phyloP scores from a whole-genome alignment of 1,139 yeast genomes.

The Chernovozyma aurita region DNA sequence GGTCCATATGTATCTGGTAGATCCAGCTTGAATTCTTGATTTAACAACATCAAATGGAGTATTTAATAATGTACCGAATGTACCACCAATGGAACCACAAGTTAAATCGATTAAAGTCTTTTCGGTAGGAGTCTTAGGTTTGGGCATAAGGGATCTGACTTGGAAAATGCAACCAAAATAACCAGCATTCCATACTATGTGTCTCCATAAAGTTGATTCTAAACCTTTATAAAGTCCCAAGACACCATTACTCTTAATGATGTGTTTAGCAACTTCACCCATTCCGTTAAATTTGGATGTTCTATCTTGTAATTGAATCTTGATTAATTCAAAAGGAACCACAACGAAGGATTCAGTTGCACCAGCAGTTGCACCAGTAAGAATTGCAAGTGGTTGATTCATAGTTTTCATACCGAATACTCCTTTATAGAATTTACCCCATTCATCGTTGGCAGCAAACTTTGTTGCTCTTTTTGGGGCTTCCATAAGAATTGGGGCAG shows the following conservation, averaged over 20 bases:
- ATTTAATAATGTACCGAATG: constrained; percentile 87
- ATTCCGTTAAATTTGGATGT: constrained; percentile 81
- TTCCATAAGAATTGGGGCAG: constrained; percentile 97
- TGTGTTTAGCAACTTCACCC: constrained; percentile 73
- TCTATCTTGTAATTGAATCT: constrained; percentile 87
- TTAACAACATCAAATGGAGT: constrained; percentile 98
- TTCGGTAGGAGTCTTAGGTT: constrained; percentile 62
- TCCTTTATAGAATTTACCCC: constrained; percentile 81
- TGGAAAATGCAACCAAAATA: constrained; percentile 94
- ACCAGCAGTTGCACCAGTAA: constrained; percentile 98
- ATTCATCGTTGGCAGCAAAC: constrained; percentile 96
- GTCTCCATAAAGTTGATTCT: constrained; percentile 98
- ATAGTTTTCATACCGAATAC: constrained; percentile 65
- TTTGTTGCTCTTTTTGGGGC: constrained; percentile 99
- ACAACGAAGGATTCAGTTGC: constrained; percentile 95
- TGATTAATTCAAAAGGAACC: constrained; percentile 88
- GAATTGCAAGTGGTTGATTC: constrained; percentile 79
- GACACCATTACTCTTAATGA: constrained; percentile 70
- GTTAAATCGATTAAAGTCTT: constrained; percentile 82
- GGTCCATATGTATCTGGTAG: constrained; percentile 88
- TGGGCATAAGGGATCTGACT: constrained; percentile 74
- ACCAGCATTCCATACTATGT: constrained; percentile 95
- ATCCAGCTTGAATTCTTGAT: constrained; percentile 91
- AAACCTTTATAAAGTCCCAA: constrained; percentile 89
- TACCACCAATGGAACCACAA: constrained; percentile 95